These are phyloP conservation scores for Cyberlindnera mississippiensis DNA, from an alignment of 805 yeast genomes.

Conservation along the genomic window DNA sequence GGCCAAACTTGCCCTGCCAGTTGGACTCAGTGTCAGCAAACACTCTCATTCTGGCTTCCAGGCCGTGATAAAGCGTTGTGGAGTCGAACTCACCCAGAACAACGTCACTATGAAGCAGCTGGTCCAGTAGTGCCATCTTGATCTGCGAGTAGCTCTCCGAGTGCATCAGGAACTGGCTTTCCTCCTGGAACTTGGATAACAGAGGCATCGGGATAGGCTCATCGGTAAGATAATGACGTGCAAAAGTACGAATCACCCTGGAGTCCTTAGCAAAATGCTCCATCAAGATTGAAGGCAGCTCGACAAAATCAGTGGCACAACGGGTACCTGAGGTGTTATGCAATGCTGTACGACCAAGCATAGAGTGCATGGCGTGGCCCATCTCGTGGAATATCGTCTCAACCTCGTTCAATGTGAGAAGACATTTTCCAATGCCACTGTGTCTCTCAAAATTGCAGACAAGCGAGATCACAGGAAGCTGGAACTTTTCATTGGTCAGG, in stretches of 20 bases:
- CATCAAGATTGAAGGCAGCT: constrained; percentile 93
- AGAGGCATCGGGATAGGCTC: constrained; percentile 50
- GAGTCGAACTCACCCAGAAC: constrained; percentile 47
- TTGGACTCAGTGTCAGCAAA: constrained; percentile 67
- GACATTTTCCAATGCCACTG: constrained; percentile 44
- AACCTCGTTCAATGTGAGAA: constrained; percentile 71
- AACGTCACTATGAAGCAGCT: constrained; percentile 54
- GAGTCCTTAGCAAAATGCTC: constrained; percentile 86
- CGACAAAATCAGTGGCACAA: constrained; percentile 95
- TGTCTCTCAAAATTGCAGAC: constrained; percentile 72
- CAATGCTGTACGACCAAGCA: constrained; percentile 85
- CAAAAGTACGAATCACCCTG: constrained; percentile 68
- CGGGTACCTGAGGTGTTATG: constrained; percentile 95
- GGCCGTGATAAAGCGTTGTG: constrained; percentile 56
- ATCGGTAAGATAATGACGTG: constrained; percentile 62
- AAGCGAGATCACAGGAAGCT: constrained; percentile 84
- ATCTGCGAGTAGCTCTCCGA: constrained; percentile 84
- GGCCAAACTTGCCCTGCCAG: constrained; percentile 96
- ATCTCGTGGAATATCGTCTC: constrained; percentile 96
- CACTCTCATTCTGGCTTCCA: constrained; percentile 56
- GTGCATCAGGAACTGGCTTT: constrained; percentile 50
- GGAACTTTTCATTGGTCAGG: constrained; percentile 47
- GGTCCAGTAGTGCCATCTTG: constrained; percentile 88
- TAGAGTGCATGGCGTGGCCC: constrained; percentile 99
- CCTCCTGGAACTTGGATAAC: constrained; percentile 48